Base-by-base conservation (phyloP, 352 stramenopile genomes). In the Phytophthora idaei region DNA sequence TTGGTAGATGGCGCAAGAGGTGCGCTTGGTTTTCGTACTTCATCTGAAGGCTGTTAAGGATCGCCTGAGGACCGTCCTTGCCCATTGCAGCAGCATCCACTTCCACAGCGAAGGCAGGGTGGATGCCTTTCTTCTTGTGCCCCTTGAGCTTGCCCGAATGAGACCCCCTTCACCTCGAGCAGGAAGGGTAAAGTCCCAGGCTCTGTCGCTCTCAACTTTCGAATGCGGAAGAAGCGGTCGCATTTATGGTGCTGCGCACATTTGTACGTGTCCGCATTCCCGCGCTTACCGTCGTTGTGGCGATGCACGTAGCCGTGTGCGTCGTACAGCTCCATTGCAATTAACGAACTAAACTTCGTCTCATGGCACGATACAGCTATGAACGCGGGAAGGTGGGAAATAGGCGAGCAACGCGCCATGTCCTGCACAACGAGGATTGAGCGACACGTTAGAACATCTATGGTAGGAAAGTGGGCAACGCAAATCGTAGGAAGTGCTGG, bases 331-430 rank as follows among this genome's bases (percentile, higher is more conserved):
- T 25, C 39, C 39, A 45, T 25, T 9, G 39, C 10, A 21, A 45
- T 45, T 8, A 25, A 8, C 12, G 39, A 9, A 21, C 12, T 21
- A 5, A 21, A 21, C 14, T 45, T 45, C 2, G 39, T 25, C 11
- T 45, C 39, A 8, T 45, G 39, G 12, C 15, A 5, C 14, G 39
- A 45, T 21, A 45, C 39, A 31, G 54, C 77, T 50, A 51, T 89
- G 15, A 37, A 21, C 11, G 39, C 12, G 39, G 10, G 39, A 45
- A 4, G 39, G 15, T 3, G 14, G 39, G 39, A n/a, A 21, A 45
- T 21, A 45, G 14, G 39, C 11, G 39, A 45, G 39, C 4, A 8
- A 8, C 15, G 39, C 39, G 4, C 2, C 14, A 45, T 45, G 39
- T 4, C 39, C 36, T 45, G 15, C 5, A 21, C 14, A 45, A 45